Evolutionary conservation across 1,284 basidiomycete genomes (phyloP).

Genomic region (Ganoderma lingzhi): DNA sequence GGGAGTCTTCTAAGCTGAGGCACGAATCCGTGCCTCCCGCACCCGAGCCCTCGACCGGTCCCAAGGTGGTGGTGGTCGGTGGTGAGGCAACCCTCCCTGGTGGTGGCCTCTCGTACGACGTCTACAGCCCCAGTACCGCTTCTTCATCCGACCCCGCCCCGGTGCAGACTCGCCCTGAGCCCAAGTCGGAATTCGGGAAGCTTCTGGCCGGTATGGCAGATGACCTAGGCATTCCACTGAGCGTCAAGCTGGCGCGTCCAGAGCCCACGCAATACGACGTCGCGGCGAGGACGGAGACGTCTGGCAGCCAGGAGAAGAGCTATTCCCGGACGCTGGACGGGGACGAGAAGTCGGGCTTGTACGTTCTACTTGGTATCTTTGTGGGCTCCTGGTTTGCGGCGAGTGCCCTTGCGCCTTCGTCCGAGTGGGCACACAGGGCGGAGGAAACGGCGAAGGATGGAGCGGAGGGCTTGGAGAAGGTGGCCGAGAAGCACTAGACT

Average conservation of each 20-base stretch:
- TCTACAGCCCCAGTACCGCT: constrained; percentile 44
- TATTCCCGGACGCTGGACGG: constrained; percentile 54
- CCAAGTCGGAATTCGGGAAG: constrained; percentile 22
- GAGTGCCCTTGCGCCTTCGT: constrained; percentile 45
- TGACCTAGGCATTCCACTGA: constrained; percentile 47
- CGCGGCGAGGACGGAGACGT: constrained; percentile 37
- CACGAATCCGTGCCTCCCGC: constrained; percentile 38
- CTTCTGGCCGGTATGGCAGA: constrained; percentile 43
- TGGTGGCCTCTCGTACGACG: constrained; percentile 71
- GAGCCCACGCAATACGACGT: constrained; percentile 33
- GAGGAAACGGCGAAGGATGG: constrained; percentile 30
- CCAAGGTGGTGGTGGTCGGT: constrained; percentile 79
- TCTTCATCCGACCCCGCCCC: constrained; percentile 16
- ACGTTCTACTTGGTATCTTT: constrained; percentile 60
- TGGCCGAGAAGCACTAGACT: constrained; percentile 30
- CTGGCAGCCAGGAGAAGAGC: constrained; percentile 40
- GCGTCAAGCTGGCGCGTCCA: constrained; percentile 35
- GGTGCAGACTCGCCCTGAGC: constrained; percentile 7
- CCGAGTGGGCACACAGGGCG: constrained; percentile 37
- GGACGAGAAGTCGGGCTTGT: constrained; percentile 63
- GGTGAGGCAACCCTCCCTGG: constrained; percentile 68
- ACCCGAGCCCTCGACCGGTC: constrained; percentile 46
- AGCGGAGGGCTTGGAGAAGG: constrained; percentile 22
- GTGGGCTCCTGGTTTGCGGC: constrained; percentile 61
- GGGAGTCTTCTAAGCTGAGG: constrained; percentile 62